phyloP scores from a whole-genome alignment of 2,329 filamentous ascomycete species.

The Penicillium sp. region DNA sequence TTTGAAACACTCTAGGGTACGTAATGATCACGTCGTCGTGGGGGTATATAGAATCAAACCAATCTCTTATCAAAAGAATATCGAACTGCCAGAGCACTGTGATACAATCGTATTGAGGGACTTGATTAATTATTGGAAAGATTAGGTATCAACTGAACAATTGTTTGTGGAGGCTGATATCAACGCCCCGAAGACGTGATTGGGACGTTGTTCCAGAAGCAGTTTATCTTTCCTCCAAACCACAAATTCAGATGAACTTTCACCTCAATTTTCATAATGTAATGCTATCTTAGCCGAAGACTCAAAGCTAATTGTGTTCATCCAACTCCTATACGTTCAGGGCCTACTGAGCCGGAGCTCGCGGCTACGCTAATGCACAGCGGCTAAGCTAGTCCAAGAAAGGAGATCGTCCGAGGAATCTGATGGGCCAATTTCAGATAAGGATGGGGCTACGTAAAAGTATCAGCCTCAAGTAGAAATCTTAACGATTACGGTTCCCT shows the following conservation, averaged over 20 bases:
- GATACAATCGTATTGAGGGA: not conserved
- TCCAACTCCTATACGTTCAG: not conserved
- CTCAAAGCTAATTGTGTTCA: not conserved
- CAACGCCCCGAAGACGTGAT: not conserved
- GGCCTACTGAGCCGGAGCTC: not conserved
- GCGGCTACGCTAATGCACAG: constrained; percentile 7
- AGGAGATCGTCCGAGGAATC: not conserved
- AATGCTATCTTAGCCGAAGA: not conserved
- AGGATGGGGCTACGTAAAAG: not conserved
- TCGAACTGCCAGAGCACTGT: not conserved
- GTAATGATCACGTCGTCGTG: not conserved
- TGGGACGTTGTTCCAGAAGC: not conserved
- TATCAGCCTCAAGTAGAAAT: not conserved
- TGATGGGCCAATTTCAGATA: not conserved
- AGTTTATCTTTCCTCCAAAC: not conserved
- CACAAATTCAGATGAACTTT: not conserved
- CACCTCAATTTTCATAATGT: not conserved
- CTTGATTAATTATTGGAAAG: not conserved
- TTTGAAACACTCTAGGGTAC: not conserved
- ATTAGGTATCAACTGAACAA: not conserved
- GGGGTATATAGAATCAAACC: not conserved
- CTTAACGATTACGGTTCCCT: not conserved
- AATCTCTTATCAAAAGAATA: not conserved
- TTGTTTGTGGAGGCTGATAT: not conserved
- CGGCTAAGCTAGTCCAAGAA: constrained; percentile 8